phyloP scores from a whole-genome alignment of 2,329 filamentous ascomycete genomes.

The Ascochyta lentis region DNA sequence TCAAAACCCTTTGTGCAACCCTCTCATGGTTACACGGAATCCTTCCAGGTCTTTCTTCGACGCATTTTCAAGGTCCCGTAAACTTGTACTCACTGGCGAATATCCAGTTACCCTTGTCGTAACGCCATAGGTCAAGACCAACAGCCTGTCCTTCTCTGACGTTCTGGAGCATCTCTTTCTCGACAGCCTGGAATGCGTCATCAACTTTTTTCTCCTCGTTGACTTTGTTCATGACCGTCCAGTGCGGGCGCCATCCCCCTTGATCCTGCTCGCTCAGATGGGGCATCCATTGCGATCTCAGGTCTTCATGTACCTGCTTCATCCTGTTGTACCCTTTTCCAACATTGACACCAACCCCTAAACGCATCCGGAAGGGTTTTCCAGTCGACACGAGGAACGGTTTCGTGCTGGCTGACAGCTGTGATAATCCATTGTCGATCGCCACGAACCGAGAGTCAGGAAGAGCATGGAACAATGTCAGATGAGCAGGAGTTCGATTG shows the following conservation, averaged over 20 bases:
- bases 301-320: conserved; percentile 44
- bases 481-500: conserved; percentile 53
- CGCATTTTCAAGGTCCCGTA: conserved; percentile 11
- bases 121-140: conserved; percentile 53
- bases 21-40: conserved; percentile 3
- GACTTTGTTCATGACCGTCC: conserved; percentile 58
- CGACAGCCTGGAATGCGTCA: conserved; percentile 47
- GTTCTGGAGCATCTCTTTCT: conserved; percentile 38
- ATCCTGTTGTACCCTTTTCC: conserved; percentile 42
- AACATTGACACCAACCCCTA: conserved; percentile 50
- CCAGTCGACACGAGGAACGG: conserved; percentile 50
- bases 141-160: conserved; percentile 44
- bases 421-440: conserved; percentile 44
- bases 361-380: conserved; percentile 50
- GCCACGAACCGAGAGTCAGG: conserved; percentile 48
- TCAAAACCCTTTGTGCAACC: not conserved
- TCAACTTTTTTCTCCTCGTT: conserved; percentile 49
- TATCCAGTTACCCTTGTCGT: conserved; percentile 52
- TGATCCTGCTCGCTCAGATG: conserved; percentile 54
- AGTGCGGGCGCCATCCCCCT: conserved; percentile 51
- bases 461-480: conserved; percentile 56
- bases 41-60: conserved; percentile 12
- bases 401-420: conserved; percentile 35
- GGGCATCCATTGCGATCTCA: conserved; percentile 46
- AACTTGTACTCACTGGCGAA: conserved; percentile 49